Evolutionary conservation across 345 rosid genomes (phyloP).

Genomic region (Citrus reticulata): DNA sequence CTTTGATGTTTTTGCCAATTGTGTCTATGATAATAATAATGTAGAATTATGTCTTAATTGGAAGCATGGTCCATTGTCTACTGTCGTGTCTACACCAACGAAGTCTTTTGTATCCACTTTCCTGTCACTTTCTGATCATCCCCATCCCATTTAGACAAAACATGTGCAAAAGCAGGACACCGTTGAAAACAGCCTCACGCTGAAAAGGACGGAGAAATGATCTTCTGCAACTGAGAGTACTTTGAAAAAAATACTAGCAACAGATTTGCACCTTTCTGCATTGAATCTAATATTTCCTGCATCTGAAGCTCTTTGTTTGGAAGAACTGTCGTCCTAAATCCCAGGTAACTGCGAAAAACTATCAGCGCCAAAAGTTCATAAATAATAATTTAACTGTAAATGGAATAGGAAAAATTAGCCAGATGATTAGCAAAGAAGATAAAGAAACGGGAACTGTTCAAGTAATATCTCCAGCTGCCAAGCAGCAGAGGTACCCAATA

Average conservation of each 20-base stretch:
- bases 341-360: constrained; percentile 27
- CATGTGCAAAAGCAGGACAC: not conserved
- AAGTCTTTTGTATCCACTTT: not conserved
- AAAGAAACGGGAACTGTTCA: not conserved
- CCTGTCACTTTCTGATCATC: not conserved
- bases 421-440: not conserved
- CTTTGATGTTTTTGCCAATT: not conserved
- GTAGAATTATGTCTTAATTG: too few relatives aligned
- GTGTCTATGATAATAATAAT: not conserved
- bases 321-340: constrained; percentile 40
- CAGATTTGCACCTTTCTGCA: not conserved
- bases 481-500: not conserved
- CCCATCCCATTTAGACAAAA: not conserved
- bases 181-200: not conserved
- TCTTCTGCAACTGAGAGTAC: not conserved
- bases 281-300: not conserved
- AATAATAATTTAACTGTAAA: not conserved
- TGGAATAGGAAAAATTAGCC: not conserved
- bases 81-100: not conserved
- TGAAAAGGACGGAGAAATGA: not conserved
- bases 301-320: constrained; percentile 27
- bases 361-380: not conserved
- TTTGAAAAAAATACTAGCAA: not conserved
- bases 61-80: not conserved
- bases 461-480: constrained; percentile 16